Evolutionary conservation across 441 rosid species (phyloP).

Genomic region (Syzygium malaccense): DNA sequence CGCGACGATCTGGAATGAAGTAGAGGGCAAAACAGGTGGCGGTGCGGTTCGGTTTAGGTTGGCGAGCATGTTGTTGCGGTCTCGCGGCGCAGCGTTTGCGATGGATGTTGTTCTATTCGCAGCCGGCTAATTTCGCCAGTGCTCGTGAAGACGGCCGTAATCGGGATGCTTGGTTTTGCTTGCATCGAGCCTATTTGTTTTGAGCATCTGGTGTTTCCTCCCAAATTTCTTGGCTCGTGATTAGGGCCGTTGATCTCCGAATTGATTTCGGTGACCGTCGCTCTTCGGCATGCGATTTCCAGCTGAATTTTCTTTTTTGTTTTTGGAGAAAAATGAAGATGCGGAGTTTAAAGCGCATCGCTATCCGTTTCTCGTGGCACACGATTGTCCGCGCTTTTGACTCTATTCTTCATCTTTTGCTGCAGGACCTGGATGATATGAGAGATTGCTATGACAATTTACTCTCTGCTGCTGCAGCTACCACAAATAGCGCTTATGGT

Average conservation of each 20-base stretch:
- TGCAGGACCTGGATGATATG: constrained; percentile 57
- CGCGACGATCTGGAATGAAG: neutral
- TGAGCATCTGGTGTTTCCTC: neutral
- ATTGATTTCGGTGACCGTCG: neutral
- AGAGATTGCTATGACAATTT: constrained; percentile 66
- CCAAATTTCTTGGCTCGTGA: neutral
- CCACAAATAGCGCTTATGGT: constrained; percentile 58
- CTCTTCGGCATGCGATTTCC: neutral
- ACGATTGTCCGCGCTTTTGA: neutral
- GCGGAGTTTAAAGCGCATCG: neutral
- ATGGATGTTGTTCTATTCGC: neutral
- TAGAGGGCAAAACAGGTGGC: neutral
- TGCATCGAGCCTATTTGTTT: neutral
- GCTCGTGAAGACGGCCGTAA: neutral
- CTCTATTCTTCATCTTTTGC: neutral
- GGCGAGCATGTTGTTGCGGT: neutral
- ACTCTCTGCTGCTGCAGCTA: constrained; percentile 67
- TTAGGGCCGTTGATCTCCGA: neutral
- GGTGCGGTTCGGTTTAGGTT: neutral
- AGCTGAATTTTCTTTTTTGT: neutral
- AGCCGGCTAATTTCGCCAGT: neutral
- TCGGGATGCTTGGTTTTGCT: neutral
- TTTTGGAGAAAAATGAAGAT: neutral
- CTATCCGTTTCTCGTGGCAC: neutral
- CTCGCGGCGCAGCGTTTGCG: neutral